Percentiles rank a stretch among this genome's conserved stretches.
Evolutionary conservation across 495 filamentous ascomycete species (phyloP).

Genomic region (Aspergillus kassunensis): DNA sequence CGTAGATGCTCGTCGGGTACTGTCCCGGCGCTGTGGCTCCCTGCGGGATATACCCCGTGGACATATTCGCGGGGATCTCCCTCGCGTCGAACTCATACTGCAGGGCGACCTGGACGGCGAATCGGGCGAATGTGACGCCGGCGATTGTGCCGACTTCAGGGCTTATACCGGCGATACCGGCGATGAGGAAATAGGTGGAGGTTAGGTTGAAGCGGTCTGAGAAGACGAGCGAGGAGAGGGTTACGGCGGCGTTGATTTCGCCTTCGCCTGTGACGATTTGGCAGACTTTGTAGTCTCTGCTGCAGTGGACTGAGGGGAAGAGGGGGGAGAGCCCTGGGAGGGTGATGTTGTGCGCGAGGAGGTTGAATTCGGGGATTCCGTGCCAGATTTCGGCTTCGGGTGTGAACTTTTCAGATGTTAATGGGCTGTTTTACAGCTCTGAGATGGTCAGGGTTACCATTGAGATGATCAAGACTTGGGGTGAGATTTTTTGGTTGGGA

Average conservation of each 20-base stretch:
- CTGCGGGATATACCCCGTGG: conserved; percentile 64
- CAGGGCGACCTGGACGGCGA: conserved; percentile 65
- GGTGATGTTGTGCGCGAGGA: conserved; percentile 61
- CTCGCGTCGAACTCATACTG: conserved; percentile 73
- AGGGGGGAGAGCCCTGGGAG: conserved; percentile 63
- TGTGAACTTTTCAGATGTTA: conserved; percentile 46
- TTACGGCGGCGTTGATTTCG: conserved; percentile 73
- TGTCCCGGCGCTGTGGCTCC: conserved; percentile 47
- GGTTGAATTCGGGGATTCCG: conserved; percentile 54
- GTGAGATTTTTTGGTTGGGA: conserved; percentile 40
- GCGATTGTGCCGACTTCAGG: conserved; percentile 60
- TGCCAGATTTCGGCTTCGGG: conserved; percentile 69
- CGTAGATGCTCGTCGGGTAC: conserved; percentile 64
- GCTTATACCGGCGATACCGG: conserved; percentile 69
- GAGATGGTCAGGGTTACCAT: conserved; percentile 50
- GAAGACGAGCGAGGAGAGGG: conserved; percentile 54
- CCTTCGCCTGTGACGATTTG: conserved; percentile 55
- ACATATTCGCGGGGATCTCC: conserved; percentile 61
- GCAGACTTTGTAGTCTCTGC: conserved; percentile 52
- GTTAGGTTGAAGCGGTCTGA: conserved; percentile 61
- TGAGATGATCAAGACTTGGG: conserved; percentile 67
- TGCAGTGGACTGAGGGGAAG: conserved; percentile 63
- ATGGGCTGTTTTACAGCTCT: no score
- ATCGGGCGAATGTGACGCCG: conserved; percentile 62
- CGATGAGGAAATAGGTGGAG: conserved; percentile 65